Evolutionary conservation across 768 basidiomycete species (phyloP).

Genomic region (Leccinum arenicola): DNA sequence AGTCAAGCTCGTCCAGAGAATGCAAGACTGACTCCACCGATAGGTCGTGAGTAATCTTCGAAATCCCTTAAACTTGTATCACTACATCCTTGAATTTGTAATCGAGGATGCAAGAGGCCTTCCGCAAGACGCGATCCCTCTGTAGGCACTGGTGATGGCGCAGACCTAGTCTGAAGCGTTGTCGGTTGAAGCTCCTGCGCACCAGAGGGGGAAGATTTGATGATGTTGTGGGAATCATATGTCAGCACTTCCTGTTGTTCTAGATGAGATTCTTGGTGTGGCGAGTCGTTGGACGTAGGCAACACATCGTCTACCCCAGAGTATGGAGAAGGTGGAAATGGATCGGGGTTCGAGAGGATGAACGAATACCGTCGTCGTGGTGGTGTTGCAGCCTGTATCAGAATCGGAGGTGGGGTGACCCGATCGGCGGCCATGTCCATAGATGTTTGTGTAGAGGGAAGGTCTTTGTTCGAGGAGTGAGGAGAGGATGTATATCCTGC

Average conservation of each 20-base stretch:
- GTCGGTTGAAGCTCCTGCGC: not conserved
- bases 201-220: not conserved
- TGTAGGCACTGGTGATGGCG: conserved; percentile 26
- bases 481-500: conserved; percentile 29
- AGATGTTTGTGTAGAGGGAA: conserved; percentile 14
- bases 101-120: conserved; percentile 25
- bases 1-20: not conserved
- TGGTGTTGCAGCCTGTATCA: conserved; percentile 13
- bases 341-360: conserved; percentile 32
- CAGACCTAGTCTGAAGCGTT: conserved; percentile 1
- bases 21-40: conserved; percentile 26
- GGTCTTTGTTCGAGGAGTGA: conserved; percentile 21
- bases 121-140: conserved; percentile 23
- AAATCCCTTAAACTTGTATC: conserved; percentile 30
- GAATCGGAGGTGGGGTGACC: conserved; percentile 17
- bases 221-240: not conserved
- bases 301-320: conserved; percentile 3
- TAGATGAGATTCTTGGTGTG: not conserved
- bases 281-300: not conserved
- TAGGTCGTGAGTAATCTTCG: conserved; percentile 34
- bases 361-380: conserved; percentile 27
- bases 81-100: conserved; percentile 22
- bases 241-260: not conserved
- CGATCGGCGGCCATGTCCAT: conserved; percentile 8
- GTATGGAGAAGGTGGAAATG: conserved; percentile 20